phyloP scores from a whole-genome alignment of 208 protist species.

The Wallacemonas sp. region DNA sequence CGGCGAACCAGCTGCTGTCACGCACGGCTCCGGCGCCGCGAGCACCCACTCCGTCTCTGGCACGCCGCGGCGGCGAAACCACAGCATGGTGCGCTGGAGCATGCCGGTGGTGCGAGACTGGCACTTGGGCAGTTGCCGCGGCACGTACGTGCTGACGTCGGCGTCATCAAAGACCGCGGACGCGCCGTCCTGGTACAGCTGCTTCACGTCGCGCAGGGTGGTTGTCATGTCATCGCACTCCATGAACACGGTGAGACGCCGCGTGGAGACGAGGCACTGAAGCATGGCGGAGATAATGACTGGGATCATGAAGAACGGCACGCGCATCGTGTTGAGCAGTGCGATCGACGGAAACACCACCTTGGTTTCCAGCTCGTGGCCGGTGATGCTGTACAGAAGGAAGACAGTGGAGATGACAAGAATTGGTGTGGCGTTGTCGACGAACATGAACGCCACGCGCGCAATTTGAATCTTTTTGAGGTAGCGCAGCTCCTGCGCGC shows the following conservation, averaged over 20 bases:
- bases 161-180: slow-evolving; percentile 34
- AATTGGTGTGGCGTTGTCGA: slow-evolving; percentile 70
- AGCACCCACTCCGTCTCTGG: slow-evolving; percentile 32
- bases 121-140: slow-evolving; percentile 28
- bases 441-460: slow-evolving; percentile 41
- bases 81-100: slow-evolving; percentile 22
- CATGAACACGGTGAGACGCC: slow-evolving; percentile 67
- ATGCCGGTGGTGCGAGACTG: slow-evolving; percentile 11
- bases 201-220: slow-evolving; percentile 24
- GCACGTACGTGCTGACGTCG: slow-evolving; percentile 29
- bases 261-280: slow-evolving; percentile 75
- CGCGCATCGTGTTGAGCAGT: slow-evolving; percentile 89
- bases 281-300: slow-evolving; percentile 56
- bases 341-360: slow-evolving; percentile 90
- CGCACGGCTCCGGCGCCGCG: slow-evolving; percentile 1
- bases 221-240: slow-evolving; percentile 40
- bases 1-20: too few relatives aligned
- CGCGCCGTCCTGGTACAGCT: slow-evolving; percentile 18
- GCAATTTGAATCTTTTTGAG: slow-evolving; percentile 38
- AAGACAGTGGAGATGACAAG: slow-evolving; percentile 63
- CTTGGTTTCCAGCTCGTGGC: slow-evolving; percentile 64
- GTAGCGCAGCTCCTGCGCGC: slow-evolving; percentile 54
- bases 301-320: slow-evolving; percentile 92
- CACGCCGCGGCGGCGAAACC: slow-evolving; percentile 23
- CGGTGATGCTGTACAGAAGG: slow-evolving; percentile 47